These are phyloP conservation scores for Saccharomycopsis fibuligera DNA, from an alignment of 805 yeast genomes.

Conservation along the genomic window DNA sequence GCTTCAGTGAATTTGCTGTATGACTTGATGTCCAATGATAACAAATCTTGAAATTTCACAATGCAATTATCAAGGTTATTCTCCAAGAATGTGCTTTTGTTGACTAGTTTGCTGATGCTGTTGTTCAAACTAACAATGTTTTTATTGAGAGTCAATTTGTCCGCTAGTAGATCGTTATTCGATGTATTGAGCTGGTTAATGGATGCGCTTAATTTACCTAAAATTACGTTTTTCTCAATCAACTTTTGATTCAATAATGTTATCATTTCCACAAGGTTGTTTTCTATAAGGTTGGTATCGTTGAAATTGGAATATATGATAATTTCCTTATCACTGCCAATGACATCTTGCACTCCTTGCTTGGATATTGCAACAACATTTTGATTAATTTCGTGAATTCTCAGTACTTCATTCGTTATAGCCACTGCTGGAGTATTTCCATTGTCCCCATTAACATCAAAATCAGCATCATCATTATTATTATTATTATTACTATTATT, in stretches of 20 bases:
- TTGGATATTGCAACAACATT: not conserved
- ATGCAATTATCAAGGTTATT: not conserved
- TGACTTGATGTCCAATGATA: conserved; percentile 7
- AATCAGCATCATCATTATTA: not conserved
- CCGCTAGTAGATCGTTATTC: not conserved
- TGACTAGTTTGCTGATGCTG: not conserved
- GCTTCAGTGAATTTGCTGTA: conserved; percentile 1
- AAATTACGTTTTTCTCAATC: conserved; percentile 9
- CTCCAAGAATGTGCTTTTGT: conserved; percentile 1
- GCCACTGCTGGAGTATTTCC: too few relatives aligned
- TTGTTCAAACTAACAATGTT: not conserved
- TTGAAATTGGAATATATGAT: conserved; percentile 9
- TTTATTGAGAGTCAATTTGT: conserved; percentile 3
- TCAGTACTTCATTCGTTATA: not conserved
- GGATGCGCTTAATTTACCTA: conserved; percentile 5
- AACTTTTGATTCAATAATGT: conserved; percentile 1
- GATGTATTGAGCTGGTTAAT: not conserved
- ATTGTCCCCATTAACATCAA: too few relatives aligned
- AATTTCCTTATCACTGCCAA: not conserved
- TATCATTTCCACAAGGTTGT: conserved; percentile 14
- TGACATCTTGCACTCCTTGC: not conserved
- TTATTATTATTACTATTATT: too few relatives aligned
- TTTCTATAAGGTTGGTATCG: conserved; percentile 8
- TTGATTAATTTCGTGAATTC: conserved; percentile 2
- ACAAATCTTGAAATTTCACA: conserved; percentile 3